Percentiles rank a stretch among this genome's conserved stretches.
Evolutionary conservation across 1,139 yeast species (phyloP).

Genomic region (Tardiomyces digboiensis): DNA sequence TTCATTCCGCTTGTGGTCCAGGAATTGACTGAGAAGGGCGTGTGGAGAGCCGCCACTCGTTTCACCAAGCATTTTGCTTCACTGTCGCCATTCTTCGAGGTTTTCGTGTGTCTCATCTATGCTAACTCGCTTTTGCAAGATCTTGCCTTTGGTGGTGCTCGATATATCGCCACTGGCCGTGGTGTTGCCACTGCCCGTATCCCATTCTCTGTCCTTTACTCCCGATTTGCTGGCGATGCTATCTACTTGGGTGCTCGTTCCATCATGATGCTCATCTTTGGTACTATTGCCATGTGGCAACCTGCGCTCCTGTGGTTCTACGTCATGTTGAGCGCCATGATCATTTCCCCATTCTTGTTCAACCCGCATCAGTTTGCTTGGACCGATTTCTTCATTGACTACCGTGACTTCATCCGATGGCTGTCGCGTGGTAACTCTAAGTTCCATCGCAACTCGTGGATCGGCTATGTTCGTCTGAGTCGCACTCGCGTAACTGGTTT

Average conservation of each 20-base stretch:
- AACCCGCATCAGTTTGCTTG: constrained; percentile 99
- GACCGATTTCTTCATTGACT: constrained; percentile 98
- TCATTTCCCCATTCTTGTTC: constrained; percentile 90
- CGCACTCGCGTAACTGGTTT: constrained; percentile 98
- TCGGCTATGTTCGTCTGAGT: constrained; percentile 90
- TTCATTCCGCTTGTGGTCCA: constrained; percentile 95
- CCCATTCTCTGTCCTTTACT: constrained; percentile 90
- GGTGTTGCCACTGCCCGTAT: constrained; percentile 99
- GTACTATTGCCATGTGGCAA: constrained; percentile 94
- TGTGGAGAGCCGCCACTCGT: constrained; percentile 92
- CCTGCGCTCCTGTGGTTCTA: constrained; percentile 98
- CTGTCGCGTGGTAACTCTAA: constrained; percentile 96
- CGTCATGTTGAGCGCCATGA: constrained; percentile 86
- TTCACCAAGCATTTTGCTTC: constrained; percentile 84
- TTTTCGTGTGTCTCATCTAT: constrained; percentile 95
- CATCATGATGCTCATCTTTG: constrained; percentile 80
- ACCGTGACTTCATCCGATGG: constrained; percentile 98
- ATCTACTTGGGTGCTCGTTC: constrained; percentile 95
- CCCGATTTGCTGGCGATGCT: constrained; percentile 96
- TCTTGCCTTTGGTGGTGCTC: constrained; percentile 98
- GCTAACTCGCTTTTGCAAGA: constrained; percentile 87
- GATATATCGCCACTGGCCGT: constrained; percentile 98
- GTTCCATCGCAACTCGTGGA: constrained; percentile 99
- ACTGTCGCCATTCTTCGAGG: constrained; percentile 95
- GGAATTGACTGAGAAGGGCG: constrained; percentile 95